phyloP scores from a whole-genome alignment of 2,329 filamentous ascomycete species.

The Penicillium carneum region DNA sequence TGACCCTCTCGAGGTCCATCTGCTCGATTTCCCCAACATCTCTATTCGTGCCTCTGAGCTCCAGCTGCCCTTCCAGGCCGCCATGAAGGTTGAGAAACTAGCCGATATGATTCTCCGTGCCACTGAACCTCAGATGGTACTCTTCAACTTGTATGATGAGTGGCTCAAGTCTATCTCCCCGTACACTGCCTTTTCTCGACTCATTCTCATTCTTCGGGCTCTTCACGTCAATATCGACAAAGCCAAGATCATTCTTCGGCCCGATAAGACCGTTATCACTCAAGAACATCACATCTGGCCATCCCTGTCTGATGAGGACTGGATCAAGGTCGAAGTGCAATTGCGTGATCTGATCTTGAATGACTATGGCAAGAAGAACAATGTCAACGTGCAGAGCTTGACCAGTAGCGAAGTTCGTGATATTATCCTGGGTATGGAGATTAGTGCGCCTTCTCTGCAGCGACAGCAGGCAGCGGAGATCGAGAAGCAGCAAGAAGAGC shows the following conservation, averaged over 20 bases:
- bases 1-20: slow-evolving; percentile 93
- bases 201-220: slow-evolving; percentile 90
- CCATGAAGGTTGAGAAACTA: slow-evolving; percentile 99
- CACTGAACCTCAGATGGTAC: slow-evolving; percentile 98
- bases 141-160: slow-evolving; percentile 98
- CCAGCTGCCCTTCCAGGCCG: slow-evolving; percentile 97
- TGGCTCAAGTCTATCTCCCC: slow-evolving; percentile 99
- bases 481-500: slow-evolving; percentile 97
- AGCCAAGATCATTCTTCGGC: slow-evolving; percentile 91
- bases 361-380: slow-evolving; percentile 99
- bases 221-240: slow-evolving; percentile 98
- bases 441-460: slow-evolving; percentile 96
- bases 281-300: slow-evolving; percentile 99
- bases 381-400: slow-evolving; percentile 95
- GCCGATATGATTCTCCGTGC: slow-evolving; percentile 98
- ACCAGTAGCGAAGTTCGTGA: slow-evolving; percentile 97
- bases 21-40: slow-evolving; percentile 98
- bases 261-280: slow-evolving; percentile 97
- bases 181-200: slow-evolving; percentile 95
- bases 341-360: slow-evolving; percentile 94
- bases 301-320: slow-evolving; percentile 89
- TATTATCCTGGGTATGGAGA: slow-evolving; percentile 99
- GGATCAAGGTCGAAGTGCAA: slow-evolving; percentile 99
- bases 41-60: slow-evolving; percentile 96
- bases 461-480: slow-evolving; percentile 98